Evolutionary conservation across 2,329 filamentous ascomycete genomes (phyloP).

Genomic region (Ophiostoma sp.): DNA sequence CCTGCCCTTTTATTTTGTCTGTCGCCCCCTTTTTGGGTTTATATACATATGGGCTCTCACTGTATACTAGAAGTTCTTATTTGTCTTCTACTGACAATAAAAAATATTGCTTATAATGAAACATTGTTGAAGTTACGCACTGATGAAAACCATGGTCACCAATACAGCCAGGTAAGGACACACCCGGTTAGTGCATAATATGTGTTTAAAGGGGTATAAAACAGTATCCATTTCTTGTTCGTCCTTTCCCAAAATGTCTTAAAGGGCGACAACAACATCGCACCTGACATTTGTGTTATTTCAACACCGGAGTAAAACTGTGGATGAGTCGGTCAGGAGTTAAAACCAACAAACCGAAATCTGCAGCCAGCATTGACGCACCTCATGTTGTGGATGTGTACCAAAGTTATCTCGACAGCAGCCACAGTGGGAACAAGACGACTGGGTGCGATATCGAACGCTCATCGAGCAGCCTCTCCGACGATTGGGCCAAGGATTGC

Average conservation of each 20-base stretch:
- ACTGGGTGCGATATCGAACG: background rate
- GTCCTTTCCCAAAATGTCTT: background rate
- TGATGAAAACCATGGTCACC: background rate
- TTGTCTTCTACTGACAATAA: background rate
- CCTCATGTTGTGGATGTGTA: background rate
- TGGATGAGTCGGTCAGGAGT: background rate
- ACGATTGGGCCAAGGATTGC: background rate
- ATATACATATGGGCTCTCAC: background rate
- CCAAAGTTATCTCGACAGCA: background rate
- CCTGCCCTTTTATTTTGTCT: background rate
- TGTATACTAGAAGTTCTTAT: constrained; percentile 3
- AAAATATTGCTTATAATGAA: background rate
- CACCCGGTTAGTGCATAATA: background rate
- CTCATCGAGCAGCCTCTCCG: too few relatives aligned
- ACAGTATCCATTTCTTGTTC: background rate
- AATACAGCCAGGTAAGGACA: background rate
- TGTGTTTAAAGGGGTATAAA: background rate
- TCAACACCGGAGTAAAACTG: background rate
- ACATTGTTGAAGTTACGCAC: background rate
- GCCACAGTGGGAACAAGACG: background rate
- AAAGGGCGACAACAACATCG: background rate
- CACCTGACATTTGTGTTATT: background rate
- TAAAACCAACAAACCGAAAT: background rate
- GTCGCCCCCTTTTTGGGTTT: background rate
- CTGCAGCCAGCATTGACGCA: background rate